phyloP scores from a whole-genome alignment of 2,329 filamentous ascomycete species.

The Arthroderma sp. region DNA sequence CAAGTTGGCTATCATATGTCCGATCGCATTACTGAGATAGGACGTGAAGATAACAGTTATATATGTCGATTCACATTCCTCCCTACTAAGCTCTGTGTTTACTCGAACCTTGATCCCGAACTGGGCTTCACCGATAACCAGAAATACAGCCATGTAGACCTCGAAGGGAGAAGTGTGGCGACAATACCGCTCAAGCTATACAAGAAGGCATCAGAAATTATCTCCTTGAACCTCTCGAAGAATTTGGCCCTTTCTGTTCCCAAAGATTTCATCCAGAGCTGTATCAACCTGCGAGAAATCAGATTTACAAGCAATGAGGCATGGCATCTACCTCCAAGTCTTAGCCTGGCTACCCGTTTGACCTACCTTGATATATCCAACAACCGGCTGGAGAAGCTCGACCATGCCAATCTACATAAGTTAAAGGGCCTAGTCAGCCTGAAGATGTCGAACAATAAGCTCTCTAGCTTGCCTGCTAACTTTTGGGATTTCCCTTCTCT shows the following conservation, averaged over 20 bases:
- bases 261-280: conserved; percentile 91
- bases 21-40: conserved; percentile 83
- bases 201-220: conserved; percentile 81
- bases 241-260: conserved; percentile 88
- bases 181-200: conserved; percentile 93
- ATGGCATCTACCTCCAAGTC: conserved; percentile 67
- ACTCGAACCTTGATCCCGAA: conserved; percentile 60
- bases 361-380: conserved; percentile 92
- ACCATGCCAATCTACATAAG: conserved; percentile 67
- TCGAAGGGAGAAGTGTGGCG: conserved; percentile 77
- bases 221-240: conserved; percentile 82
- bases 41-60: conserved; percentile 94
- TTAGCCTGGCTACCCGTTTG: conserved; percentile 66
- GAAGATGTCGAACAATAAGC: conserved; percentile 84
- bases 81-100: conserved; percentile 73
- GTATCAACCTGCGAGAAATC: conserved; percentile 82
- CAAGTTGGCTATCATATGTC: conserved; percentile 81
- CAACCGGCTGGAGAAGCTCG: conserved; percentile 76
- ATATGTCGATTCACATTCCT: conserved; percentile 92
- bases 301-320: conserved; percentile 94
- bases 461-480: conserved; percentile 65
- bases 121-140: conserved; percentile 68
- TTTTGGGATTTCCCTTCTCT: conserved; percentile 71
- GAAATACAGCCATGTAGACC: conserved; percentile 88
- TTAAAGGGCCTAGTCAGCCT: conserved; percentile 71